Percentiles rank a stretch among this genome's conserved stretches.
Conservation (phyloP, 495 filamentous ascomycete genomes). For the Neurospora tetraspora region DNA sequence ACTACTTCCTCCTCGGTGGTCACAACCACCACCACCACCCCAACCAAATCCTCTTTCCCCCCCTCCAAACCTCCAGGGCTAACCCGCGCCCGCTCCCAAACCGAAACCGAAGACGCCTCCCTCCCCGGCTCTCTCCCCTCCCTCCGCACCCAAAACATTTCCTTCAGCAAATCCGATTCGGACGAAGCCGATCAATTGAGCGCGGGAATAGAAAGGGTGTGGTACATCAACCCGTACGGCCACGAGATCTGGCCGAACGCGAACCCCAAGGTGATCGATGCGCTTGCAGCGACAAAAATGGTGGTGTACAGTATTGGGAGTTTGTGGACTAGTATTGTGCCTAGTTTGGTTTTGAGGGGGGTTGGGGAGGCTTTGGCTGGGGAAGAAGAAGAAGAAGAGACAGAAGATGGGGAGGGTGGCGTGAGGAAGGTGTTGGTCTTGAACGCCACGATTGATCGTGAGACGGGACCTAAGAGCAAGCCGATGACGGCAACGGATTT, state of each 20-base stretch:
- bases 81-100: slow-evolving; percentile 33
- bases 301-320: slow-evolving; percentile 87
- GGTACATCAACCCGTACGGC: slow-evolving; percentile 97
- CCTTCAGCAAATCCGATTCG: slow-evolving; percentile 53
- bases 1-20: neutral
- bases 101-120: slow-evolving; percentile 62
- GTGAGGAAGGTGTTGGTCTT: slow-evolving; percentile 69
- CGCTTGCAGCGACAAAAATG: slow-evolving; percentile 49
- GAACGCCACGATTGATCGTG: slow-evolving; percentile 73
- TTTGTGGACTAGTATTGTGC: slow-evolving; percentile 72
- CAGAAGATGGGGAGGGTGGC: neutral
- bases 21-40: neutral
- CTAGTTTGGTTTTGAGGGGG: slow-evolving; percentile 56
- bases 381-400: neutral
- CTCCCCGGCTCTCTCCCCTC: slow-evolving; percentile 75
- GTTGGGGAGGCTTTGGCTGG: slow-evolving; percentile 46
- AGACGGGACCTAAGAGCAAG: slow-evolving; percentile 56
- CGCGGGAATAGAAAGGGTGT: slow-evolving; percentile 69
- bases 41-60: neutral
- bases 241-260: slow-evolving; percentile 72
- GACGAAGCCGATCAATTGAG: slow-evolving; percentile 53
- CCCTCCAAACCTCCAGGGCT: neutral
- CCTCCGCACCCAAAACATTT: slow-evolving; percentile 67
- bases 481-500: slow-evolving; percentile 70
- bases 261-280: slow-evolving; percentile 67